Evolutionary conservation across 208 protist genomes (phyloP).

Genomic region (Crithidia fasciculata): DNA sequence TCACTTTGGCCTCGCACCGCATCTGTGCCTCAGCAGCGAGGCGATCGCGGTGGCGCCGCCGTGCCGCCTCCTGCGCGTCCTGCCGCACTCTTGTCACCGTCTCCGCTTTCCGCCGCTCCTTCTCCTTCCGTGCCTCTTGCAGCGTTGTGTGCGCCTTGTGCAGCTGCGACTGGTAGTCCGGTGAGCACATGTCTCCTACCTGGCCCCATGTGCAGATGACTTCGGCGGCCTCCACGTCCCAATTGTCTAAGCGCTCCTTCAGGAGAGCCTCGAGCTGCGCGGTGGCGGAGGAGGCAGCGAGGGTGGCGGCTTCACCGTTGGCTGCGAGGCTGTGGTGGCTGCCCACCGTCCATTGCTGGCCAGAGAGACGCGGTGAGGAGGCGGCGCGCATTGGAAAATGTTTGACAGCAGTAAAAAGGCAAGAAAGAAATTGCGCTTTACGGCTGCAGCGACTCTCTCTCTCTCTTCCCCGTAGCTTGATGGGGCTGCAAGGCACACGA

Average conservation of each 20-base stretch:
- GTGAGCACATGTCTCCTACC: constrained; percentile 22
- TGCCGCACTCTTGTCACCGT: background rate
- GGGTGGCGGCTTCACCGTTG: background rate
- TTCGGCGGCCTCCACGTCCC: constrained; percentile 17
- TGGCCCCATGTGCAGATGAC: constrained; percentile 14
- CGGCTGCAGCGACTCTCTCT: background rate
- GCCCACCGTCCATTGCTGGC: background rate
- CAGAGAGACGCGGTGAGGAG: background rate
- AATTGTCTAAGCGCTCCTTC: constrained; percentile 15
- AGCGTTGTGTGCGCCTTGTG: constrained; percentile 11
- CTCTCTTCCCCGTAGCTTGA: background rate
- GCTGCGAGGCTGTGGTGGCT: background rate
- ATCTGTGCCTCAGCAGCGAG: constrained; percentile 3
- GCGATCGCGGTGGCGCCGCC: constrained; percentile 11
- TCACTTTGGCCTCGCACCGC: background rate
- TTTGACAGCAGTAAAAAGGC: too few relatives aligned
- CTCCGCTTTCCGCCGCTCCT: background rate
- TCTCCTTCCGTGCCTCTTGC: background rate
- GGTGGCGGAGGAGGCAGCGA: background rate
- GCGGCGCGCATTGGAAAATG: background rate
- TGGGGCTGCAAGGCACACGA: too few relatives aligned
- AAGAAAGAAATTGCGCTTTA: too few relatives aligned
- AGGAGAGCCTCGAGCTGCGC: constrained; percentile 16
- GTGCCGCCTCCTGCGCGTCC: background rate
- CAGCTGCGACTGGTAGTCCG: constrained; percentile 27